Percentiles rank a stretch among this genome's conserved stretches.
phyloP scores from a whole-genome alignment of 2,329 filamentous ascomycete species.

The Tetracladium maxilliforme region DNA sequence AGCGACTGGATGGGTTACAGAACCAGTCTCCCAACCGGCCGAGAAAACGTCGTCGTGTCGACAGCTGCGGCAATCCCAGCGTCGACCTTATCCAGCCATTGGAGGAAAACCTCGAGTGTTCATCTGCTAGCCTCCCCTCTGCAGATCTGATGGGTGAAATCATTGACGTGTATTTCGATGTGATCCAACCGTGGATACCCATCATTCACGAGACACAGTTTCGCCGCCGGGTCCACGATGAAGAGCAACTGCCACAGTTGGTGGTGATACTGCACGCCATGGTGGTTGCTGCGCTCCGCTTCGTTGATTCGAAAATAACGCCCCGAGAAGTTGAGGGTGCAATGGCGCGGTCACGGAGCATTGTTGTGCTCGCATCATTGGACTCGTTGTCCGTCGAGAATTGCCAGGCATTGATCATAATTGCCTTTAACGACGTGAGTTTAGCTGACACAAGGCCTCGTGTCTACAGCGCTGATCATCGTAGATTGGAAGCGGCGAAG shows the following conservation, averaged over 20 bases:
- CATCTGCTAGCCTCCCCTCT: slow-evolving; percentile 1
- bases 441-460: background rate
- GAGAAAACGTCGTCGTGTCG: no score
- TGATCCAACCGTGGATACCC: slow-evolving; percentile 9
- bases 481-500: slow-evolving; percentile 8
- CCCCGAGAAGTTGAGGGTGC: slow-evolving; percentile 1
- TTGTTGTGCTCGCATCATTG: slow-evolving; percentile 3
- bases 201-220: slow-evolving; percentile 9
- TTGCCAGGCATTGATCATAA: slow-evolving; percentile 4
- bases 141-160: slow-evolving; percentile 5
- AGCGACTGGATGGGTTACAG: no score
- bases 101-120: no score
- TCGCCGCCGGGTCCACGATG: slow-evolving; percentile 5
- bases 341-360: slow-evolving; percentile 3
- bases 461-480: background rate
- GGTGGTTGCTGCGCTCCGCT: slow-evolving; percentile 2
- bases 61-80: no score
- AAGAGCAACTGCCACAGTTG: slow-evolving; percentile 4
- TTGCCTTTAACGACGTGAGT: slow-evolving; percentile 6
- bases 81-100: no score
- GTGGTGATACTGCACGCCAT: slow-evolving; percentile 10
- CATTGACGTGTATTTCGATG: slow-evolving; percentile 8
- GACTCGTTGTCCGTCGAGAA: slow-evolving; percentile 4
- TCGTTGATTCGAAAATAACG: background rate
- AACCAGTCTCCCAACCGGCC: no score